A percentile compares a stretch with the other conserved stretches of the same genome.
Conservation (phyloP, 176 grass and related monocot species). For the Phoenix dactylifera region DNA sequence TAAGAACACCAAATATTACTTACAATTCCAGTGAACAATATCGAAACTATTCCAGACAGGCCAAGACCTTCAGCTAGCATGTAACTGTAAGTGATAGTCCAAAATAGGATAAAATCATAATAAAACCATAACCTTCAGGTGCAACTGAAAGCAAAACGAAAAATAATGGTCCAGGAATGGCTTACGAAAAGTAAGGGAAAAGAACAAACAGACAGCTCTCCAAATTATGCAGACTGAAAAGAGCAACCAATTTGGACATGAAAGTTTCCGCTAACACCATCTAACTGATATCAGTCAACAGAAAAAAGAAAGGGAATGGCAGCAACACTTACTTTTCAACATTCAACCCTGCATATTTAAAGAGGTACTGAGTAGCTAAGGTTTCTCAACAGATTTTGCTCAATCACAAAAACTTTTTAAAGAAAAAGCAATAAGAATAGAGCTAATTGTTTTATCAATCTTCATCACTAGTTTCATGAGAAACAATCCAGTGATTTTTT, state of each 20-base stretch:
- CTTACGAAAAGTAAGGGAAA: constrained; percentile 99
- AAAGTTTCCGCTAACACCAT: too few relatives aligned
- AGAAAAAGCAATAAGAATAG: neutral
- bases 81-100: constrained; percentile 52
- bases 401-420: neutral
- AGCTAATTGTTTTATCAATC: too few relatives aligned
- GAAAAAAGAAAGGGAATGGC: constrained; percentile 3
- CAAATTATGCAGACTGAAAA: constrained; percentile 86
- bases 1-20: constrained; percentile 1
- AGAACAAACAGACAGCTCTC: constrained; percentile 98
- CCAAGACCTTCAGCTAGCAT: constrained; percentile 99
- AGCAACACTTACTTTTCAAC: constrained; percentile 77
- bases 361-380: constrained; percentile 84
- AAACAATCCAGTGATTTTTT: too few relatives aligned
- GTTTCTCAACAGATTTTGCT: constrained; percentile 25
- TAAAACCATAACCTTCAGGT: too few relatives aligned
- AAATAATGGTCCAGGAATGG: constrained; percentile 11
- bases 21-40: constrained; percentile 98
- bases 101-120: neutral
- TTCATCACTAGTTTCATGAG: too few relatives aligned
- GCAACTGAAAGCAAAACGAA: neutral
- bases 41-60: constrained; percentile 94
- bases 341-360: constrained; percentile 95
- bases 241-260: constrained; percentile 14
- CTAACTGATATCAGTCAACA: too few relatives aligned